Evolutionary conservation across 1,139 yeast genomes (phyloP), one percentile per base, ranked within the genome.

Genomic region (Suhomyces ambrosiae): DNA sequence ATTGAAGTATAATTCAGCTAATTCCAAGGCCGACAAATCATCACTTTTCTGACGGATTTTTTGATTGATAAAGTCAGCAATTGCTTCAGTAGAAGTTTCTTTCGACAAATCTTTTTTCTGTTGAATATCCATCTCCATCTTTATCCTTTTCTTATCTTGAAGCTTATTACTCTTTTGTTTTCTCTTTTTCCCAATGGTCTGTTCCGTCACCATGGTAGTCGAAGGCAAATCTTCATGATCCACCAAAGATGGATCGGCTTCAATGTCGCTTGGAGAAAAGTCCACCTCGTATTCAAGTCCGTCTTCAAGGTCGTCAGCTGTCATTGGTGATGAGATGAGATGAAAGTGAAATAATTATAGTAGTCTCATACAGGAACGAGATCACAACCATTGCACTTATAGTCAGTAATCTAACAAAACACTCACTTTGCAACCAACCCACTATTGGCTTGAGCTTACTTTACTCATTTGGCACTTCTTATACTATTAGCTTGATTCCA

Each of bases 261-360:
- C 37, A n/a, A 24, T 33, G 12, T 33, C 37, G 18, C 38, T 24
- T 7, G 37, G 28, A 19, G 29, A n/a, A 9, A 63, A 58, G 15
- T 71, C 82, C 21, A 74, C 67, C 1, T 68, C 68, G 52, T 80
- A 81, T 11, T 67, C 82, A 30, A 83, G 68, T 2, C 86, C 87
- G 54, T 83, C 90, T 37, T 82, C 86, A 33, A 83, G 64, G 43
- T 81, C 88, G 53, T 84, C 90, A 25, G 46, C 52, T 18, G 38
- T 38, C 45, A 45, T 35, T 25, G 14, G 29, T 28, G 43, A 36
- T 41, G 40, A 22, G 45, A 41, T 35, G 44, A 37, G 40, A 22
- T 41, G 29, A 33, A 28, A 31, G 23, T 32, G 30, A 32, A 16
- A 11, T 4, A 27, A 14, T 10, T 10, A 8, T 12, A 5, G 9